These are phyloP conservation scores for Sporothrix brunneoviolacea DNA, from an alignment of 2,329 filamentous ascomycete genomes.

Conservation along the genomic window DNA sequence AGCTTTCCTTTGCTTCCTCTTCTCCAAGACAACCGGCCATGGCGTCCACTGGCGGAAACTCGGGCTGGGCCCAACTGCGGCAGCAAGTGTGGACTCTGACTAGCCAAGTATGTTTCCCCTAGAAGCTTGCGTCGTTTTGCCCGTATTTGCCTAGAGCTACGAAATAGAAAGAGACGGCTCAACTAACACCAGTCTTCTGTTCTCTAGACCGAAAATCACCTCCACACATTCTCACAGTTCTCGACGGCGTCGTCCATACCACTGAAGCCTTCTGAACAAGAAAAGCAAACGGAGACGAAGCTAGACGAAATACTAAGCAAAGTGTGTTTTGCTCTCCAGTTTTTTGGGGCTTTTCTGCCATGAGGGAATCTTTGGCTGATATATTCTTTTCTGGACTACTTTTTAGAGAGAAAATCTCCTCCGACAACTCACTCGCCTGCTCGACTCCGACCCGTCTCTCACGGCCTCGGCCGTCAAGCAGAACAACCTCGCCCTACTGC, in stretches of 20 bases:
- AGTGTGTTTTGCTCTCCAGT: no score
- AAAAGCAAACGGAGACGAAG: conserved; percentile 70
- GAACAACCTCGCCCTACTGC: conserved; percentile 86
- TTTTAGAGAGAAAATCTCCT: conserved; percentile 72
- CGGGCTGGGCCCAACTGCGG: conserved; percentile 87
- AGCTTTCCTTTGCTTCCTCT: not conserved
- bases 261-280: conserved; percentile 77
- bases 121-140: no score
- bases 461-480: conserved; percentile 93
- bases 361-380: no score
- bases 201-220: conserved; percentile 70
- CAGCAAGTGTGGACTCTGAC: conserved; percentile 87
- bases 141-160: no score
- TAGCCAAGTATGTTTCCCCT: conserved; percentile 62
- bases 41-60: conserved; percentile 23
- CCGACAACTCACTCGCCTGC: conserved; percentile 74
- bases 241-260: conserved; percentile 73
- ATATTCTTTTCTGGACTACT: conserved; percentile 6
- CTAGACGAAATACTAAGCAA: conserved; percentile 79
- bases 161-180: not conserved
- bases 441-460: conserved; percentile 84
- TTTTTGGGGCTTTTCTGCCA: no score
- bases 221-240: conserved; percentile 87
- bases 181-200: not conserved
- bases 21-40: conserved; percentile 1